Conservation (phyloP, 176 grass and related monocot genomes). For the Typha latifolia region DNA sequence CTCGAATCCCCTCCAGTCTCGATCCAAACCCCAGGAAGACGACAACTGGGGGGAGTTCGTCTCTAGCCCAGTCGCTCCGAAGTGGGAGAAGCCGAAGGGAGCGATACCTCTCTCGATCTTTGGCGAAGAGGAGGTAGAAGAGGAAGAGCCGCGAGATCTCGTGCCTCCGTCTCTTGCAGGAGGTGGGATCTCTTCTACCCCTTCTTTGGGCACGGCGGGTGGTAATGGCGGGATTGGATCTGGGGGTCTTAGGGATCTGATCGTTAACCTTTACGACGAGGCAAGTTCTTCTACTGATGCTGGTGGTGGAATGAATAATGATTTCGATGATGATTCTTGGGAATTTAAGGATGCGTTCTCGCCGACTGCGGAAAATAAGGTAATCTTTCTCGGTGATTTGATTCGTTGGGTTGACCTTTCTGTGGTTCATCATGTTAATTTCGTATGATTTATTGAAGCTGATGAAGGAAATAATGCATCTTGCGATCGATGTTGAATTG, state of each 20-base stretch:
- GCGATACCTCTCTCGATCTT: slow-evolving; percentile 46
- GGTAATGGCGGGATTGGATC: neutral
- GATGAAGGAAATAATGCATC: no score
- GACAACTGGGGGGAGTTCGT: slow-evolving; percentile 57
- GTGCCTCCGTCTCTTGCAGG: slow-evolving; percentile 3
- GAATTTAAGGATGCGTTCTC: slow-evolving; percentile 39
- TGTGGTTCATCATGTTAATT: neutral
- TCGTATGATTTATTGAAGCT: no score
- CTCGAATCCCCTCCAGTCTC: slow-evolving; percentile 2
- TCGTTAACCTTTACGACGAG: slow-evolving; percentile 29
- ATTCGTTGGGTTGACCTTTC: slow-evolving; percentile 5
- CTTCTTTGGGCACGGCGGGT: neutral
- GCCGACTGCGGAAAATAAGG: neutral
- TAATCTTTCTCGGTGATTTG: neutral
- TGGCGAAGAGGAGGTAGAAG: slow-evolving; percentile 13
- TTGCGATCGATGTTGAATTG: no score
- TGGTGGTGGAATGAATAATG: slow-evolving; percentile 8
- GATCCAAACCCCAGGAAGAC: neutral
- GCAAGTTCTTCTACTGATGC: neutral
- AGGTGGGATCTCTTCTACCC: neutral
- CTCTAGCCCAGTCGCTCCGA: slow-evolving; percentile 26
- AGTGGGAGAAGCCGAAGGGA: slow-evolving; percentile 42
- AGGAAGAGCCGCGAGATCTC: slow-evolving; percentile 3
- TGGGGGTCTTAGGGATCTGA: slow-evolving; percentile 43
- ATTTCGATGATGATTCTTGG: slow-evolving; percentile 36